These are phyloP conservation scores for Suhomyces xylopsoci DNA, from an alignment of 805 yeast genomes.

Conservation along the genomic window DNA sequence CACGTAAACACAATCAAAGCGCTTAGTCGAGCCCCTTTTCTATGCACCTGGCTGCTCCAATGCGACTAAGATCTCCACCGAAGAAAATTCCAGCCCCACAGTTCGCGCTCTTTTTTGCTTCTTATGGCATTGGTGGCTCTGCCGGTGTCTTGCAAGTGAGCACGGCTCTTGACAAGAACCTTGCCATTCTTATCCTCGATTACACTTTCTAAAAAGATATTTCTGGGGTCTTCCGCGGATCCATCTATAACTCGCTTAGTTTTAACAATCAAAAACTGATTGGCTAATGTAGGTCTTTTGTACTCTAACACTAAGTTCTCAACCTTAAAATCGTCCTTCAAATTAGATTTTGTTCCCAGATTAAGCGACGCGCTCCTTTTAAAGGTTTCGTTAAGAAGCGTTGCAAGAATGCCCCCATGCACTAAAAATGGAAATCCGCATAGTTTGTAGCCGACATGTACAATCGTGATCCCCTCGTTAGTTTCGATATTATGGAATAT, in stretches of 20 bases:
- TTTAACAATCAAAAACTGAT: constrained; percentile 68
- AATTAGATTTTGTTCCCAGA: constrained; percentile 25
- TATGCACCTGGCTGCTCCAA: neutral
- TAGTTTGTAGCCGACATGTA: constrained; percentile 73
- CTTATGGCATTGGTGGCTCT: constrained; percentile 17
- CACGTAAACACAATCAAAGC: neutral
- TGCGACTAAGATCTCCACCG: neutral
- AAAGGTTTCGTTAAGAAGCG: constrained; percentile 73
- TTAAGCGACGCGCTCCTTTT: constrained; percentile 51
- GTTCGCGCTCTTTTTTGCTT: neutral
- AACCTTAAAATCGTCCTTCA: constrained; percentile 41
- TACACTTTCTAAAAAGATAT: constrained; percentile 45
- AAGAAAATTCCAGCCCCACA: neutral
- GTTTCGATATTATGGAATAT: constrained; percentile 57
- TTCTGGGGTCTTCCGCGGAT: constrained; percentile 17
- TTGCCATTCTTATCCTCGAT: constrained; percentile 54
- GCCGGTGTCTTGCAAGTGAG: constrained; percentile 42
- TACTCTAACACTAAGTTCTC: constrained; percentile 51
- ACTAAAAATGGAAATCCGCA: constrained; percentile 86
- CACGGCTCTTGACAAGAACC: constrained; percentile 55
- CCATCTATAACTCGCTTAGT: constrained; percentile 35
- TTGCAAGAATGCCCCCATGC: constrained; percentile 87
- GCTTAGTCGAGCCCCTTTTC: neutral
- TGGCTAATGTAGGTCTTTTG: constrained; percentile 71
- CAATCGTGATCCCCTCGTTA: constrained; percentile 59